These are phyloP conservation scores for Trametes sp. DNA, from an alignment of 1,284 basidiomycete species.

Conservation along the genomic window DNA sequence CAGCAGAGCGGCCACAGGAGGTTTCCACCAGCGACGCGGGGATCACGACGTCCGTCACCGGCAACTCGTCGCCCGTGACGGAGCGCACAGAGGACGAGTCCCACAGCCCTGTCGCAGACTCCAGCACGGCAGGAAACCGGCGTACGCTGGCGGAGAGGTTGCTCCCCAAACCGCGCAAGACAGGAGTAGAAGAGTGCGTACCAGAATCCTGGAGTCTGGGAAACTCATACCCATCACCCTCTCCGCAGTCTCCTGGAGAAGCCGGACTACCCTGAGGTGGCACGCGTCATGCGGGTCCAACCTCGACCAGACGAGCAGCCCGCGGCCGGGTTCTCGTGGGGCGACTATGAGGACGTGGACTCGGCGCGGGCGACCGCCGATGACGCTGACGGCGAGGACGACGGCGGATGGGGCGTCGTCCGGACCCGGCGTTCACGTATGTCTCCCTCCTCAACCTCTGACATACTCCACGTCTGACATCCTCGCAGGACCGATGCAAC, in stretches of 20 bases:
- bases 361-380: constrained; percentile 51
- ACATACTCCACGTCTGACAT: not conserved
- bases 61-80: constrained; percentile 58
- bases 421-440: constrained; percentile 61
- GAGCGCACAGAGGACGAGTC: constrained; percentile 53
- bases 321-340: constrained; percentile 73
- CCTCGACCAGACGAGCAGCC: constrained; percentile 63
- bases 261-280: constrained; percentile 59
- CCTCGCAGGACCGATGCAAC: constrained; percentile 30
- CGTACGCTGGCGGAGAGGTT: constrained; percentile 65
- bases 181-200: constrained; percentile 72
- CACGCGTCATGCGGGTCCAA: constrained; percentile 70
- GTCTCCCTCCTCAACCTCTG: constrained; percentile 28
- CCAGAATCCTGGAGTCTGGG: constrained; percentile 6
- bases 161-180: constrained; percentile 64
- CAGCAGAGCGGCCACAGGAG: constrained; percentile 38
- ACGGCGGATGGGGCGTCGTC: constrained; percentile 77
- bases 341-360: constrained; percentile 75
- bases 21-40: constrained; percentile 60
- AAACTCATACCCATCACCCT: constrained; percentile 5
- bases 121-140: constrained; percentile 37
- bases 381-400: constrained; percentile 65
- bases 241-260: constrained; percentile 64
- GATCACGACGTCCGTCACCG: constrained; percentile 59
- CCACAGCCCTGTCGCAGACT: constrained; percentile 30